Evolutionary conservation across 768 basidiomycete genomes (phyloP), one percentile per base, ranked within the genome.

Genomic region (Lactarius trivialis): DNA sequence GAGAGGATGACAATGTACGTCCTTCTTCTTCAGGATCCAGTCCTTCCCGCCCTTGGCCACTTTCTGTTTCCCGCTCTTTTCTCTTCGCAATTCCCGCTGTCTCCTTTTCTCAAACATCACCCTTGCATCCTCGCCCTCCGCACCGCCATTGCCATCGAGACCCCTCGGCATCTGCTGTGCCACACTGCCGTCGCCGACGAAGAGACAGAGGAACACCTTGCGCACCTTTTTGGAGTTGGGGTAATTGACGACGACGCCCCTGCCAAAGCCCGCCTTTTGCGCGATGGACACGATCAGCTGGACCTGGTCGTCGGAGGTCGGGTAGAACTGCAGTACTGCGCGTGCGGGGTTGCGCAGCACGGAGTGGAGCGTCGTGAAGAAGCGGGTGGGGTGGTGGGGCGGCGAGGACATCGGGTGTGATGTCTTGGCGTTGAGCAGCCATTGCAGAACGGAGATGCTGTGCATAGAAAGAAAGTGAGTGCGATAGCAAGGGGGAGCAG

Each of bases 371-470:
- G 93, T 93, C 34, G 91, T 95, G 80, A 93, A 99, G 81, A 93
- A 99, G 61, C 85, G 89, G 65, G 79, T 85, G 60, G 87, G 82
- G 68, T 85, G 91, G 73, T 88, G 91, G 12, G 87, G 93, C 17
- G 87, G 95, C 52, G 92, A 95, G 60, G 91, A 95, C 52, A 86
- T 93, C 60, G 83, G 89, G 71, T 86, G 88, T 6, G 93, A 87
- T 32, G 93, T 90, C 73, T 98, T 96, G 28, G 96, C 95, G 73
- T 98, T 99, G 61, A 98, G 81, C 3, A 99, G 80, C 97, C 97
- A 99, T 76, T 99, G 97, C 6, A 99, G 78, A n/a, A 98, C 96
- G 28, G 97, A 99, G 69, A 99, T 90, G 71, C 96, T 98, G 70
- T 2, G 60, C 51, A 55, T 24, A 30, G 30, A 6, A 30, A 30